Conservation (phyloP, 352 stramenopile genomes). For the Phytophthora pisi region DNA sequence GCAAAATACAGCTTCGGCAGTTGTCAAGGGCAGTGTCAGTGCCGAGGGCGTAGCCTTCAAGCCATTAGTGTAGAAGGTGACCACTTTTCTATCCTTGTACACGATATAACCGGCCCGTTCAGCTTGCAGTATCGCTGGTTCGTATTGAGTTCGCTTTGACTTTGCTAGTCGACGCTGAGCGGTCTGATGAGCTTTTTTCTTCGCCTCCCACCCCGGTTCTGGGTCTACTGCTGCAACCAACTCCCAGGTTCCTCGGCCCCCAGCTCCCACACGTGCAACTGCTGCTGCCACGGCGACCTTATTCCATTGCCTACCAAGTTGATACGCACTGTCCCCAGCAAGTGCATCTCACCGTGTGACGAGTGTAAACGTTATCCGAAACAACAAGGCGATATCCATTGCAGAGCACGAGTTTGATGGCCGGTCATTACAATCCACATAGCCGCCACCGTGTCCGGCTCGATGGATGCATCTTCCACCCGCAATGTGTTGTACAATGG, state of each 20-base stretch:
- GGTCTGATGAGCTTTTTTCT: slow-evolving; percentile 7
- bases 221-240: slow-evolving; percentile 18
- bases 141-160: background rate
- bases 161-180: background rate
- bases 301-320: slow-evolving; percentile 24
- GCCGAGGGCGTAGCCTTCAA: slow-evolving; percentile 10
- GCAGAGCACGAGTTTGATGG: background rate
- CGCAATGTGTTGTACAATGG: background rate
- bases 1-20: slow-evolving; percentile 10
- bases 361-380: slow-evolving; percentile 24
- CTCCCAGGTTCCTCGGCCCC: background rate
- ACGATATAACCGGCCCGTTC: slow-evolving; percentile 17
- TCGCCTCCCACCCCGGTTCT: slow-evolving; percentile 6
- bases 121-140: background rate
- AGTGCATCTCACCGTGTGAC: slow-evolving; percentile 13
- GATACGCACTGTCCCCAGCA: slow-evolving; percentile 16
- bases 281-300: slow-evolving; percentile 3
- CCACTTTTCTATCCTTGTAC: slow-evolving; percentile 29
- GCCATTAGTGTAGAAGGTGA: slow-evolving; percentile 20
- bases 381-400: slow-evolving; percentile 3
- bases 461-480: background rate
- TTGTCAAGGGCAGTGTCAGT: background rate
- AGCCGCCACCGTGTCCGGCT: background rate
- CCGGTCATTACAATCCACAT: slow-evolving; percentile 16
- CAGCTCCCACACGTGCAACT: slow-evolving; percentile 2